Base-by-base conservation (phyloP, 177 flowering plant species). In the Vitis hybrid region DNA sequence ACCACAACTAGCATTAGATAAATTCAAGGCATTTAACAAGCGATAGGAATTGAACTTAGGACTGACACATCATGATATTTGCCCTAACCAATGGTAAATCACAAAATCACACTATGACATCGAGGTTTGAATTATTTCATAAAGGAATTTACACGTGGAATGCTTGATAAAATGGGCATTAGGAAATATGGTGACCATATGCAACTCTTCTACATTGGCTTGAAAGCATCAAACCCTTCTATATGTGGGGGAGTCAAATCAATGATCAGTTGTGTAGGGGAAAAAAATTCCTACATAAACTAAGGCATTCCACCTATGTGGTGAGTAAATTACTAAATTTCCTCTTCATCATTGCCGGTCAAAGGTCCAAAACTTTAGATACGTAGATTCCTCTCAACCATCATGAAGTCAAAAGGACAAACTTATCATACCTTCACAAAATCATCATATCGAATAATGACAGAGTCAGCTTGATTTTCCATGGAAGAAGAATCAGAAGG, bases 391-490 rank as follows among this genome's bases (percentile, higher is more conserved):
- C 57, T 4, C 15, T 34, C 10, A 6, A 14, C 17, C 30, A 21
- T n/a, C 7, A 2, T 63, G 12, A 48, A 49, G 51, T 15, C 4
- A 5, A 30, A 3, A 11, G 30, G 39, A 72, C 26, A 56, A 65
- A 39, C 3, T 19, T 51, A 26, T 11, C 72, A 26, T 84, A 94
- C 98, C 94, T 84, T 82, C 4, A 90, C 69, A 78, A 94, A 94
- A 78, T 94, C 97, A 65, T 74, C 84, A 69, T 83, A 76, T 76
- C 80, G 91, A 56, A 94, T 89, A 30, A 84, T 72, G 61, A 91
- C 85, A 30, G 87, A 67, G 56, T 88, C 88, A 23, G 72, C 70
- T 66, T 85, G 74, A 60, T 76, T 76, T 19, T 80, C 79, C n/a
- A 17, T 48, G 58, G 34, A 7, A 17, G 78, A 70, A 67, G 88